Evolutionary conservation across 176 grass and related monocot species (phyloP).

Genomic region (Raddia guianensis): DNA sequence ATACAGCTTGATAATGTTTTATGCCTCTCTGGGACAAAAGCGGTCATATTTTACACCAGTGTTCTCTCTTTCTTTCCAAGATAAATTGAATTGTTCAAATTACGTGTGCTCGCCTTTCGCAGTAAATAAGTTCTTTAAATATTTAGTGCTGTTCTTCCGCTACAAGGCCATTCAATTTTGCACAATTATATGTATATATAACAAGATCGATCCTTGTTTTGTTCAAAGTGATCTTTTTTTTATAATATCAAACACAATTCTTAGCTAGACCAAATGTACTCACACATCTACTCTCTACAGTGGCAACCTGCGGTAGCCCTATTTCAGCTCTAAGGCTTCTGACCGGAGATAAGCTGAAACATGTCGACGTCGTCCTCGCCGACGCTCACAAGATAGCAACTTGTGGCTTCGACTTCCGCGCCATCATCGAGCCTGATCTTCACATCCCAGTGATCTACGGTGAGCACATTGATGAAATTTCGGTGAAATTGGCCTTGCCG

Average conservation of each 20-base stretch:
- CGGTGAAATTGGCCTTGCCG: too few species aligned
- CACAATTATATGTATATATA: not conserved
- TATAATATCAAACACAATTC: not conserved
- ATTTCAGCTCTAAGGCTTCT: not conserved
- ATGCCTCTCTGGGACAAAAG: too few species aligned
- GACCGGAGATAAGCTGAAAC: not conserved
- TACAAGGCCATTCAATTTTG: not conserved
- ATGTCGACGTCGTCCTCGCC: not conserved
- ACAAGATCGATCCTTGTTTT: not conserved
- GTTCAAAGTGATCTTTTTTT: not conserved
- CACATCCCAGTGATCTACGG: constrained; percentile 37
- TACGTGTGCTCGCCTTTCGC: not conserved
- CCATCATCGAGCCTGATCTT: not conserved
- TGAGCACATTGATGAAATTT: not conserved
- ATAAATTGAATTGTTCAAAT: not conserved
- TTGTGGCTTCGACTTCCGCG: constrained; percentile 30
- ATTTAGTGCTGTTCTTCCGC: not conserved
- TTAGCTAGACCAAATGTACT: not conserved
- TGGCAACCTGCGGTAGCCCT: not conserved
- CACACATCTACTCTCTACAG: not conserved
- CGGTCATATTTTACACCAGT: not conserved
- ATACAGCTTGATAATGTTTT: not conserved
- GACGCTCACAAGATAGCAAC: not conserved
- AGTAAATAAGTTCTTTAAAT: not conserved
- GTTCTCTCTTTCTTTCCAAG: not conserved